A percentile compares a stretch with the other conserved stretches of the same genome.
Evolutionary conservation across 1,284 basidiomycete species (phyloP).

Genomic region (Ustilago nuda): DNA sequence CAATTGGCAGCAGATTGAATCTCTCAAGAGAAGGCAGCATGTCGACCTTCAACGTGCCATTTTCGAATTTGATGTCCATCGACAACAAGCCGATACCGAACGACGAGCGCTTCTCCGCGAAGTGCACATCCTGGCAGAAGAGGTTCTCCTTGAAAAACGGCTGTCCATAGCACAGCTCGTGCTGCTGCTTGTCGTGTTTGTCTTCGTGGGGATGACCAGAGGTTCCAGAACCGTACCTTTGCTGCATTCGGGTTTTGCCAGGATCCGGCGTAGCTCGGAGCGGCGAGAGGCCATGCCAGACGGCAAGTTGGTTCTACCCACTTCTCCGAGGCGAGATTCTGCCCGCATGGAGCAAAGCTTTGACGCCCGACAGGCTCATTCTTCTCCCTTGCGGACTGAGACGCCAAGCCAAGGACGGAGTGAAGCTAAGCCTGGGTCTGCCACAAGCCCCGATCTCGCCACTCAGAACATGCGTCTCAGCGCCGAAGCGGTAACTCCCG

Average conservation of each 20-base stretch:
- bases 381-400: constrained; percentile 5
- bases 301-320: constrained; percentile 5
- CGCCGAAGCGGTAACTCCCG: constrained; percentile 1
- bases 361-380: constrained; percentile 3
- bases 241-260: constrained; percentile 48
- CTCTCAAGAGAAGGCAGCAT: constrained; percentile 52
- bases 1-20: constrained; percentile 72
- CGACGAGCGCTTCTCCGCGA: constrained; percentile 76
- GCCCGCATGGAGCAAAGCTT: constrained; percentile 10
- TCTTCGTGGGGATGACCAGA: constrained; percentile 85
- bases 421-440: not conserved
- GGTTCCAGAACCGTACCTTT: constrained; percentile 73
- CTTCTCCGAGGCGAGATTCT: constrained; percentile 19
- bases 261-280: constrained; percentile 31
- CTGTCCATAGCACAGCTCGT: constrained; percentile 84
- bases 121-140: constrained; percentile 79
- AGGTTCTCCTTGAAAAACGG: constrained; percentile 84
- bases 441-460: not conserved
- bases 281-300: constrained; percentile 21
- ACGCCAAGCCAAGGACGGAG: not conserved
- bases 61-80: constrained; percentile 79
- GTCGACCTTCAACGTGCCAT: constrained; percentile 76
- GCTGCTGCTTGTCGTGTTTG: constrained; percentile 79
- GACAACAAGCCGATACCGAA: constrained; percentile 77
- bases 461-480: not conserved